Evolutionary conservation across 73 alveolate species (phyloP), one percentile per base, ranked within the genome.

Genomic region (Strombidium stylifer): DNA sequence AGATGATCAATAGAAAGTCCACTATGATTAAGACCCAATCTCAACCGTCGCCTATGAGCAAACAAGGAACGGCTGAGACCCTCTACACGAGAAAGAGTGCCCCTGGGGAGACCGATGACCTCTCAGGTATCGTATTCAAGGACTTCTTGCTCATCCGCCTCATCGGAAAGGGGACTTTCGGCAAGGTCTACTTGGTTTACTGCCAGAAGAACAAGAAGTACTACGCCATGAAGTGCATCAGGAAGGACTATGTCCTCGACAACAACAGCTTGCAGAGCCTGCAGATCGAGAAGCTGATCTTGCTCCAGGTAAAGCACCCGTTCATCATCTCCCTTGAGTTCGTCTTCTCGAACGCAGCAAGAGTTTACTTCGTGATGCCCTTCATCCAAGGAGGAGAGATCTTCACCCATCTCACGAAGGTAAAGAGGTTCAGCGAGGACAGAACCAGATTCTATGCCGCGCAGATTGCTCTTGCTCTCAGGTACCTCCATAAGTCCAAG

Each of bases 201-300:
- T 55, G 72, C 62, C 46, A 50, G 23, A 66, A 57, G 20, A 81
- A 48, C 35, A 59, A 69, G 12, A 65, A 72, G 46, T 46, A 35
- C 45, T 81, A 55, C 60, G 93, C 93, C 24, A 83, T 83, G 93
- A 83, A 83, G 50, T 61, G 84, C 28, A 56, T 83, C 31, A 84
- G 85, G 57, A 82, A 82, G 32, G 92, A 82, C 66, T 45, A 72
- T 35, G 64, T 82, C 52, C 60, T 82, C 3, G 92, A 82, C 47
- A 61, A 71, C 49, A 84, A 82, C 46, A 86, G 73, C 42, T 28
- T 83, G 19, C 72, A 56, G 46, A 27, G 57, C 41, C 44, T 73
- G 5, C 62, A 66, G 39, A 50, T 82, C 0, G 92, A 82, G 55
- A 73, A 82, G 54, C 80, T 72, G 32, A 71, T 82, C 15, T 52